phyloP scores from a whole-genome alignment of 441 rosid genomes.

The Erodium chrysanthum region DNA sequence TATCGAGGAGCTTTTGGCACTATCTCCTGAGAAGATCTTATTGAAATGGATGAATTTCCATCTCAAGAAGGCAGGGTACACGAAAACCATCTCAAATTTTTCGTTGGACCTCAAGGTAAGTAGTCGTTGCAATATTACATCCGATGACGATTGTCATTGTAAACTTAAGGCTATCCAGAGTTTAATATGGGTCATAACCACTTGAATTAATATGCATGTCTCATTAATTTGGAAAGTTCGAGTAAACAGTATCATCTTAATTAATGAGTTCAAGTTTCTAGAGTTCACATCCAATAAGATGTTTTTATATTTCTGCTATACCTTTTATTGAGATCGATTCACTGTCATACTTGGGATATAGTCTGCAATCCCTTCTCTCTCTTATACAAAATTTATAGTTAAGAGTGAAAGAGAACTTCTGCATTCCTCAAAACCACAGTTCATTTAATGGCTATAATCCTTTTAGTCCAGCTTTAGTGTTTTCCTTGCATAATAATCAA shows the following conservation, averaged over 20 bases:
- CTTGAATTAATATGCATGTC: background rate
- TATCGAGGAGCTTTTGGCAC: conserved; percentile 52
- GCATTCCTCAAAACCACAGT: too few species aligned
- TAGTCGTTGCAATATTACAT: conserved; percentile 15
- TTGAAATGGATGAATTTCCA: conserved; percentile 71
- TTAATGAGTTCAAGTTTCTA: background rate
- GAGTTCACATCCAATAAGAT: background rate
- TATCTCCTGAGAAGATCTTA: conserved; percentile 61
- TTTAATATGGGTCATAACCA: background rate
- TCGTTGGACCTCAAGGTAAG: conserved; percentile 59
- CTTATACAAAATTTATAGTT: too few species aligned
- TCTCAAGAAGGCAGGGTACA: conserved; percentile 61
- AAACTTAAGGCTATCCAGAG: background rate
- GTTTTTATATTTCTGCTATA: too few species aligned
- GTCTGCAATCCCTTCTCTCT: too few species aligned
- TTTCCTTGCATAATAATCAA: too few species aligned
- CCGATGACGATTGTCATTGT: background rate
- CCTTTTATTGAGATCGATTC: too few species aligned
- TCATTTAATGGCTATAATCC: too few species aligned
- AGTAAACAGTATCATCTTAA: background rate
- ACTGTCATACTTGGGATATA: too few species aligned
- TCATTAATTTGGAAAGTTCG: background rate
- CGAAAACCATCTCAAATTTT: conserved; percentile 48
- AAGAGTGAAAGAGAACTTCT: too few species aligned
- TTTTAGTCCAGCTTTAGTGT: too few species aligned